A percentile compares a stretch with the other conserved stretches of the same genome.
Conservation (phyloP, 257 asterid species). For the Haberlea rhodopensis region DNA sequence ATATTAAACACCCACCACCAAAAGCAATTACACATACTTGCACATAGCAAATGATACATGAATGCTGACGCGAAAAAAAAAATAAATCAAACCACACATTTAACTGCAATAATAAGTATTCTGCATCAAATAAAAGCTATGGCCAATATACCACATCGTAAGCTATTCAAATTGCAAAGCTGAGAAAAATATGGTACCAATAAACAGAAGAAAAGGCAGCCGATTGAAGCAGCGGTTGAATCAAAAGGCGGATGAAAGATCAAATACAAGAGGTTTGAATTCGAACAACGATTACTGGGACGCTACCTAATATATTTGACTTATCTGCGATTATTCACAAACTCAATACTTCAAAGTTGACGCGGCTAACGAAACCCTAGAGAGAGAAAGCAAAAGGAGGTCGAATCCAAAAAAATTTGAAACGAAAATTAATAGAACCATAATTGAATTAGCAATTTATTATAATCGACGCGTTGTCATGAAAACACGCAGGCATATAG, state of each 20-base stretch:
- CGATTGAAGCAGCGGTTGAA: constrained; percentile 42
- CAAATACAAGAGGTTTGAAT: constrained; percentile 21
- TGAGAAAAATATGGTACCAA: neutral
- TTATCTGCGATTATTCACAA: neutral
- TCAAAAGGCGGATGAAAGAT: constrained; percentile 29
- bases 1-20: neutral
- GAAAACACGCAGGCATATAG: constrained; percentile 4
- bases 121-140: neutral
- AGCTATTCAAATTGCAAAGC: neutral
- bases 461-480: neutral
- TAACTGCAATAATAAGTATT: neutral
- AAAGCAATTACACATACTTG: no score
- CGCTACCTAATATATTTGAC: neutral
- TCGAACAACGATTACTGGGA: constrained; percentile 13
- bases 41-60: neutral
- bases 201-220: constrained; percentile 2
- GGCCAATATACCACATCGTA: neutral
- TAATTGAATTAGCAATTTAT: neutral
- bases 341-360: constrained; percentile 20
- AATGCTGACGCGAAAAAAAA: neutral
- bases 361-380: constrained; percentile 45
- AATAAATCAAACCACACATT: neutral
- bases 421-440: neutral
- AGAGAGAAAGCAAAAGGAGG: constrained; percentile 20
- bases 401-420: neutral